Percentiles rank a stretch among this genome's conserved stretches.
phyloP scores from a whole-genome alignment of 345 rosid species.

The Aethionema arabicum region DNA sequence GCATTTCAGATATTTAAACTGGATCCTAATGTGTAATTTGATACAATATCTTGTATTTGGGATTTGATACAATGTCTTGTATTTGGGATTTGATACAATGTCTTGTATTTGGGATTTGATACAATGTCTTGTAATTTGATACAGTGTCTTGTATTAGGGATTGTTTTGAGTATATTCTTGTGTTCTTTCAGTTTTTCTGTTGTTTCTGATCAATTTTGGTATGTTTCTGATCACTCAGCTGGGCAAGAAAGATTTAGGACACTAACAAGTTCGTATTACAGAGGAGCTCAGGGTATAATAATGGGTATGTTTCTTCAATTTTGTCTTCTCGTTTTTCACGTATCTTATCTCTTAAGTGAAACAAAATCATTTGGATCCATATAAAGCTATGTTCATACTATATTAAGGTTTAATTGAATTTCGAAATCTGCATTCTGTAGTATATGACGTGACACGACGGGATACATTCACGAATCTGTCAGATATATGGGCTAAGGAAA shows the following conservation, averaged over 20 bases:
- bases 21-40: background rate
- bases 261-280: constrained; percentile 86
- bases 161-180: constrained; percentile 10
- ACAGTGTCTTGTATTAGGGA: constrained; percentile 2
- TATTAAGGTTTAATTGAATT: background rate
- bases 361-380: background rate
- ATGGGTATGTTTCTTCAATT: constrained; percentile 59
- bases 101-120: constrained; percentile 2
- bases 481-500: constrained; percentile 93
- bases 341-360: background rate
- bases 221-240: constrained; percentile 52
- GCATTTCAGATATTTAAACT: too few species aligned
- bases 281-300: constrained; percentile 94
- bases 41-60: background rate
- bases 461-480: constrained; percentile 93
- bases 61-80: too few species aligned
- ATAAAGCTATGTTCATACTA: background rate
- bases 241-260: constrained; percentile 98
- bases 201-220: background rate
- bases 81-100: background rate
- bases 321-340: background rate
- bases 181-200: background rate
- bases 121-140: background rate
- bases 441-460: constrained; percentile 86
- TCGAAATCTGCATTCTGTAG: constrained; percentile 35